phyloP scores from a whole-genome alignment of 169 alveolate species.

The Amoebophrya sp. region DNA sequence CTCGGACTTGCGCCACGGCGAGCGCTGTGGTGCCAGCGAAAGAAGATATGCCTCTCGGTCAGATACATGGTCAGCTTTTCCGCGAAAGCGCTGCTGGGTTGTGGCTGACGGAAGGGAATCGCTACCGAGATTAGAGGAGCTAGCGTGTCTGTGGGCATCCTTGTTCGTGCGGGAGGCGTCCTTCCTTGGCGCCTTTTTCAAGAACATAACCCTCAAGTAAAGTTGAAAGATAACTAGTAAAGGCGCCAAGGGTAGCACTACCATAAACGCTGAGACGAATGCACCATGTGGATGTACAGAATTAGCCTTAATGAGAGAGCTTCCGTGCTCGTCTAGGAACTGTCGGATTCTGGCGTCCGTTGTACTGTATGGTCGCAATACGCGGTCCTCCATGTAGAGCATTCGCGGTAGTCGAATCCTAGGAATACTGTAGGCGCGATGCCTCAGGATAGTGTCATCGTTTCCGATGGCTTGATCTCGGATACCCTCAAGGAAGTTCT shows the following conservation, averaged over 20 bases:
- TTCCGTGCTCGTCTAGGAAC: neutral
- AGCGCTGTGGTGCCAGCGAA: no score
- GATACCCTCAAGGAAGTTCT: neutral
- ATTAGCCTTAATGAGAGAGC: no score
- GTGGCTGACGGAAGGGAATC: no score
- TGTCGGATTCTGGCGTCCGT: neutral
- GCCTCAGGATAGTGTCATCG: neutral
- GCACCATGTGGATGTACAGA: no score
- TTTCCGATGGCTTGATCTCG: neutral
- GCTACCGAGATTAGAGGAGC: neutral
- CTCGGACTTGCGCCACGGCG: no score
- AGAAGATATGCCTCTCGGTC: no score
- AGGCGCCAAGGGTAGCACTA: neutral
- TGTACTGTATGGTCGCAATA: neutral
- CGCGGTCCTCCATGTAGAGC: neutral
- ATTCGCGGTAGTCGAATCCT: neutral
- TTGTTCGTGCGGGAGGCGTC: neutral
- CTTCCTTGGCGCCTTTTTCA: neutral
- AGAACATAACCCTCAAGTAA: neutral
- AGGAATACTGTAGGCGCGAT: neutral
- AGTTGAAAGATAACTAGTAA: no score
- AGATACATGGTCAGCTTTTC: no score
- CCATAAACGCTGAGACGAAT: neutral
- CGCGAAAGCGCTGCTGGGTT: no score
- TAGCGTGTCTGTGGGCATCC: neutral